Percentiles rank a stretch among this genome's conserved stretches.
Evolutionary conservation across 73 alveolate species (phyloP).

Genomic region (Tetrahymena malaccensis): DNA sequence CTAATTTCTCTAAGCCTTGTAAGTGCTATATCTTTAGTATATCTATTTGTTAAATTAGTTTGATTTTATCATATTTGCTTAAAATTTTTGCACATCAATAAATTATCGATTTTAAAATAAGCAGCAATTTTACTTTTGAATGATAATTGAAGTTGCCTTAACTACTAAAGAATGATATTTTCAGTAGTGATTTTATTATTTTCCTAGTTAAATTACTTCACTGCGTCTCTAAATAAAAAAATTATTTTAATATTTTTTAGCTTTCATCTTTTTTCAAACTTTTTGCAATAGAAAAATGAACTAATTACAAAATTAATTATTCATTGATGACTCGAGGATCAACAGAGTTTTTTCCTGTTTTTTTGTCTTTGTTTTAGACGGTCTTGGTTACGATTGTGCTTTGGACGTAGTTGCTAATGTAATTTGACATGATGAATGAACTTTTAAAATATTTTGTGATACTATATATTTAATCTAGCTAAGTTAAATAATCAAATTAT

Average conservation of each 20-base stretch:
- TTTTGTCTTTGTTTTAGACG: background rate
- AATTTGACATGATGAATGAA: background rate
- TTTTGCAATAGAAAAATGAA: background rate
- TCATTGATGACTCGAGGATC: background rate
- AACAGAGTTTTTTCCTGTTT: background rate
- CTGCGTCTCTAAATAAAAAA: slow-evolving; percentile 9
- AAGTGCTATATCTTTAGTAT: slow-evolving; percentile 68
- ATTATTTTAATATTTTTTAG: too few species aligned
- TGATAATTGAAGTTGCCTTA: slow-evolving; percentile 12
- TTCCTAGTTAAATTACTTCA: slow-evolving; percentile 17
- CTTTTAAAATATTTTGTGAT: background rate
- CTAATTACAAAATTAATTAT: background rate
- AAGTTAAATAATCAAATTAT: background rate
- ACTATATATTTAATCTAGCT: background rate
- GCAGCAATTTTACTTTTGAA: slow-evolving; percentile 12
- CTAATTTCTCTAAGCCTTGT: slow-evolving; percentile 53
- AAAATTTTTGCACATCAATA: background rate
- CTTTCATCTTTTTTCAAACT: background rate
- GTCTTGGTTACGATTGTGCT: background rate
- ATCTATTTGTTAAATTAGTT: slow-evolving; percentile 3
- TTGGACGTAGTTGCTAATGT: background rate
- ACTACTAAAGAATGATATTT: slow-evolving; percentile 5
- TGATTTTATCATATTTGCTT: background rate
- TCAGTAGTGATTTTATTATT: slow-evolving; percentile 23
- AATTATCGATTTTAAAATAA: background rate